Evolutionary conservation across 108 stramenopile species (phyloP).

Genomic region (Conticribra guillardii): DNA sequence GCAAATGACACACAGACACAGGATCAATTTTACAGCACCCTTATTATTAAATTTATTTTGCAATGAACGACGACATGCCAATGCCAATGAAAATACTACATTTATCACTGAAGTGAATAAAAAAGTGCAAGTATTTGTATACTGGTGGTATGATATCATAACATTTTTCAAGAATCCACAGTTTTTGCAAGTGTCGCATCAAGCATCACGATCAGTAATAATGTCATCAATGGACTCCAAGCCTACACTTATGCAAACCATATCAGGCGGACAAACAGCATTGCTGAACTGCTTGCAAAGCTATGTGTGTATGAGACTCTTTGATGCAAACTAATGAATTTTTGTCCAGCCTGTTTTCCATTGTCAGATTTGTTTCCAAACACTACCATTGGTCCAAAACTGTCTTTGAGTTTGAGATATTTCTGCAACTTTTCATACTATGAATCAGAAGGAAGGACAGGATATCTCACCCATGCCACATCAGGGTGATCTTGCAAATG

Average conservation of each 20-base stretch:
- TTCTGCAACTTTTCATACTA: constrained; percentile 64
- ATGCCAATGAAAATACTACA: too few relatives aligned
- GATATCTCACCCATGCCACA: constrained; percentile 83
- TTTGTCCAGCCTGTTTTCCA: constrained; percentile 57
- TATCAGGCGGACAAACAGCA: constrained; percentile 74
- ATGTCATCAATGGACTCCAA: constrained; percentile 86
- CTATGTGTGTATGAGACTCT: constrained; percentile 85
- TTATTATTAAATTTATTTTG: too few relatives aligned
- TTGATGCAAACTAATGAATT: constrained; percentile 75
- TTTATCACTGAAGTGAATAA: too few relatives aligned
- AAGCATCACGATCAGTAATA: constrained; percentile 75
- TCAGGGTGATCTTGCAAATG: constrained; percentile 69
- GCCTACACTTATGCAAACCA: constrained; percentile 84
- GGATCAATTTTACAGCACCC: too few relatives aligned
- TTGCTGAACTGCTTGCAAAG: constrained; percentile 62
- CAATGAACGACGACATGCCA: too few relatives aligned
- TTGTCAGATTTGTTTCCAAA: constrained; percentile 76
- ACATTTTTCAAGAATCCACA: background rate
- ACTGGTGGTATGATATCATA: too few relatives aligned
- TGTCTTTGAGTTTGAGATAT: constrained; percentile 79
- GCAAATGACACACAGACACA: too few relatives aligned
- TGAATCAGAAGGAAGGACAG: constrained; percentile 68
- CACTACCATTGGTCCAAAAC: constrained; percentile 70
- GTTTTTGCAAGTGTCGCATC: constrained; percentile 69
- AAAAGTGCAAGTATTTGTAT: too few relatives aligned